These are phyloP conservation scores for Alternaria infectoria DNA, from an alignment of 2,329 filamentous ascomycete species.

Conservation along the genomic window DNA sequence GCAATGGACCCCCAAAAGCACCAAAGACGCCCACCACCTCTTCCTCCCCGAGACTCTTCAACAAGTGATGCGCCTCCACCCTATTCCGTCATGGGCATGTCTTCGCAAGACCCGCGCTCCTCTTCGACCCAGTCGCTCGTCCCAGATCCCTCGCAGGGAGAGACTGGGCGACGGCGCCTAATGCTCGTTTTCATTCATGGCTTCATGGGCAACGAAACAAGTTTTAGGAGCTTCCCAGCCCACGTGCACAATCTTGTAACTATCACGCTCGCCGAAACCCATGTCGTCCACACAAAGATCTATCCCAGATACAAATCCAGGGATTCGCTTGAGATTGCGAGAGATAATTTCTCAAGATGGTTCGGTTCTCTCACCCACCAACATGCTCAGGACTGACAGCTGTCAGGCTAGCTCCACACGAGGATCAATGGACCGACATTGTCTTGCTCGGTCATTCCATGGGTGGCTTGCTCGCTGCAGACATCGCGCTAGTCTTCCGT, in stretches of 20 bases:
- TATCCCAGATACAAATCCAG: conserved; percentile 82
- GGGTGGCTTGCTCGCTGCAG: conserved; percentile 82
- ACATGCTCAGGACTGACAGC: conserved; percentile 3
- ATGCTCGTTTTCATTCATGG: conserved; percentile 87
- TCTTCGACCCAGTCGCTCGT: conserved; percentile 55
- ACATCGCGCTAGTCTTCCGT: conserved; percentile 75
- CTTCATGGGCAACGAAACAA: conserved; percentile 87
- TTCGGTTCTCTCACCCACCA: conserved; percentile 29
- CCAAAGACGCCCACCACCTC: conserved; percentile 32
- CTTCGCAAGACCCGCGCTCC: conserved; percentile 51
- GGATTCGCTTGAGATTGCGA: conserved; percentile 72
- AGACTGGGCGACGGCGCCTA: conserved; percentile 59
- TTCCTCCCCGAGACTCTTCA: conserved; percentile 36
- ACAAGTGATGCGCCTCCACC: conserved; percentile 20
- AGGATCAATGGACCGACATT: conserved; percentile 75
- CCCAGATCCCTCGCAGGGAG: conserved; percentile 41
- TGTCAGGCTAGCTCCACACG: conserved; percentile 75
- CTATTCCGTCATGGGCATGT: conserved; percentile 33
- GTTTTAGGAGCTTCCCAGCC: conserved; percentile 85
- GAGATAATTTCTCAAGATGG: conserved; percentile 84
- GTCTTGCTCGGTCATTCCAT: conserved; percentile 88
- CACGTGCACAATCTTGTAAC: conserved; percentile 81
- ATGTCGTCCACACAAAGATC: conserved; percentile 85
- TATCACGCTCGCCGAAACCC: conserved; percentile 70
- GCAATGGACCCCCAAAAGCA: conserved; percentile 8